Percentiles rank a stretch among this genome's conserved stretches.
Evolutionary conservation across 2,329 filamentous ascomycete species (phyloP).

Genomic region (Colletotrichum salicis): DNA sequence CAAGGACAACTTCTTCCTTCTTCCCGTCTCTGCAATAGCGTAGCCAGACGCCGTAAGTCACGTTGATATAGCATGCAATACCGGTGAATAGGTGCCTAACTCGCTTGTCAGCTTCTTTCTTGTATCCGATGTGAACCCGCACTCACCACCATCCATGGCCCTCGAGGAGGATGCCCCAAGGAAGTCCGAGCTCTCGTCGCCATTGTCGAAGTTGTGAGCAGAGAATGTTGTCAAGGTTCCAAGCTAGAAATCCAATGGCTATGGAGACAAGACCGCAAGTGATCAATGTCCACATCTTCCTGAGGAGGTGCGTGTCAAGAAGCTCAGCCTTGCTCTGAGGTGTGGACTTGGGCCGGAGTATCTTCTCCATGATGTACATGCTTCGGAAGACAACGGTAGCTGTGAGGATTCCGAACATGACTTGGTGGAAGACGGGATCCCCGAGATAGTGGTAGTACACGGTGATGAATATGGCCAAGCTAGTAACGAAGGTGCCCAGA

Average conservation of each 20-base stretch:
- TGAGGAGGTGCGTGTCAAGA: neutral
- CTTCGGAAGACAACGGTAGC: neutral
- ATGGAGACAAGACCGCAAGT: neutral
- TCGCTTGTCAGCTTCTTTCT: neutral
- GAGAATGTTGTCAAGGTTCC: neutral
- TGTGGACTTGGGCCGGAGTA: neutral
- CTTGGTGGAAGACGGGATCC: neutral
- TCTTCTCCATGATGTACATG: neutral
- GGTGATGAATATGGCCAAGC: neutral
- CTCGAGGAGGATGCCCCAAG: neutral
- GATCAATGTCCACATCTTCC: neutral
- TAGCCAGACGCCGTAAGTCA: conserved; percentile 4
- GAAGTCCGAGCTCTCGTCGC: neutral
- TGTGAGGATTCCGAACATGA: neutral
- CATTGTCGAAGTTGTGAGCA: neutral
- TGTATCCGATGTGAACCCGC: neutral
- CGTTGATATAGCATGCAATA: conserved; percentile 5
- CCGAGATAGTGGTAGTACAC: neutral
- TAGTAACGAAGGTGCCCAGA: neutral
- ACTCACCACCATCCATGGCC: neutral
- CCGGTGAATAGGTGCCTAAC: neutral
- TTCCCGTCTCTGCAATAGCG: conserved; percentile 5
- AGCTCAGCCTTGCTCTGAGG: neutral
- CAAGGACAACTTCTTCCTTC: conserved; percentile 1
- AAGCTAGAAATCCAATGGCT: neutral